Base-by-base conservation (phyloP, 176 grass and related monocot species). In the Poa annua region DNA sequence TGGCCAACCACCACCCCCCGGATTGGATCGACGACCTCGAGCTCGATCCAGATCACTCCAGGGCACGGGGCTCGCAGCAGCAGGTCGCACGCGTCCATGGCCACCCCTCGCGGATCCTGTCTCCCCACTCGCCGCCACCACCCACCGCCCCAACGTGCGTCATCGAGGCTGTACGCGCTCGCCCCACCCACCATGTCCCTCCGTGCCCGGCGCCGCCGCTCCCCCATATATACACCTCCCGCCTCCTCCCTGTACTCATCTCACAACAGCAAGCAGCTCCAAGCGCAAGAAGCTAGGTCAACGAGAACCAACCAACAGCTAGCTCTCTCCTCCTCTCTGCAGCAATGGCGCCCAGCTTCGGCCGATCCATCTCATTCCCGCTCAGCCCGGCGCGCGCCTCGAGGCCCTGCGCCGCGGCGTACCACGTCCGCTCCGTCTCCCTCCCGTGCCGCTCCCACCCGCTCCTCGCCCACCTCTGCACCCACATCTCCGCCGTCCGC, bases 341-440 rank as follows among this genome's bases (percentile, higher is more conserved):
- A 63, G 7, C 71, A 66, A 97, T 97, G 94, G 87, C 85, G 49
- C 87, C 91, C 45, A 19, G 57, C 47, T 94, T 97, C 45, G 73
- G 77, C 39, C 91, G 94, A 24, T 94, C 94, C 50, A 81, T 89
- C 74, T 92, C 89, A 20, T 85, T 97, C 38, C 80, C 83, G 2
- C 83, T 92, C 3, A 90, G 82, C 85, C 85, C 88, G 0, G 75
- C 66, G 2, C 34, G 78, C 33, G 42, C 48, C 57, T 66, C 73
- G 65, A 36, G 19, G 48, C 11, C 51, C 14, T 17, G 75, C 26
- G 8, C 80, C 24, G 71, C 71, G 12, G 69, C 69, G 0, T 72
- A 72, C 60, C 92, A 94, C 78, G 76, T 78, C 11, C 88, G 86
- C 7, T 91, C 92, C 71, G 51, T 78, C 21, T 91, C 86, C 22